Percentiles rank a stretch among this genome's conserved stretches.
phyloP scores from a whole-genome alignment of 2,329 filamentous ascomycete genomes.

The Sphaceloma murrayae region DNA sequence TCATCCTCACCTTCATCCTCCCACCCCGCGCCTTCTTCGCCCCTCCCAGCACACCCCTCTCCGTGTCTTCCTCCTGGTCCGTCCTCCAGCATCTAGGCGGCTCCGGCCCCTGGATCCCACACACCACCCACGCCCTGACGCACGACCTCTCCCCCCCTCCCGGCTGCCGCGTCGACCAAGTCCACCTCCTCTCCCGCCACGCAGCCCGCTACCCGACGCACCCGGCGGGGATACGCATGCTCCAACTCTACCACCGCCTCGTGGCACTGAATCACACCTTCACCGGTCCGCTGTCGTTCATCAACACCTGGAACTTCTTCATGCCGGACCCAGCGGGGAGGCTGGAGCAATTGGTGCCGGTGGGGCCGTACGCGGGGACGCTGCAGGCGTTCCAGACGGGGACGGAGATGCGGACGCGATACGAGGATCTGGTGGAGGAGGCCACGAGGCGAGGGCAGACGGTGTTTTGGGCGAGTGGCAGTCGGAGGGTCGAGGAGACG shows the following conservation, averaged over 20 bases:
- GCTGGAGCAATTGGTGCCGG: constrained; percentile 47
- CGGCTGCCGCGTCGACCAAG: constrained; percentile 45
- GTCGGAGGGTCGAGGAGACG: constrained; percentile 46
- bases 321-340: constrained; percentile 35
- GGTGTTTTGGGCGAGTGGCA: constrained; percentile 47
- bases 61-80: constrained; percentile 32
- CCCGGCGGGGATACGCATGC: constrained; percentile 41
- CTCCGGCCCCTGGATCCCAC: constrained; percentile 48
- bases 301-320: constrained; percentile 48
- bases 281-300: constrained; percentile 44
- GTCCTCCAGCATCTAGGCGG: constrained; percentile 46
- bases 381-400: constrained; percentile 47
- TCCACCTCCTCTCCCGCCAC: constrained; percentile 54
- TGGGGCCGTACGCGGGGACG: constrained; percentile 48
- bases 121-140: constrained; percentile 33
- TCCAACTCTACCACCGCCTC: constrained; percentile 41
- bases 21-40: constrained; percentile 12
- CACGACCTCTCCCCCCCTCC: constrained; percentile 37
- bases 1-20: constrained; percentile 7
- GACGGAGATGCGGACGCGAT: constrained; percentile 44
- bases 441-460: constrained; percentile 27
- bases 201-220: constrained; percentile 48
- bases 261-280: constrained; percentile 34
- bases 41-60: background rate
- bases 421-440: constrained; percentile 37